Conservation (phyloP, 495 filamentous ascomycete genomes). For the Tuber umbilicatum region DNA sequence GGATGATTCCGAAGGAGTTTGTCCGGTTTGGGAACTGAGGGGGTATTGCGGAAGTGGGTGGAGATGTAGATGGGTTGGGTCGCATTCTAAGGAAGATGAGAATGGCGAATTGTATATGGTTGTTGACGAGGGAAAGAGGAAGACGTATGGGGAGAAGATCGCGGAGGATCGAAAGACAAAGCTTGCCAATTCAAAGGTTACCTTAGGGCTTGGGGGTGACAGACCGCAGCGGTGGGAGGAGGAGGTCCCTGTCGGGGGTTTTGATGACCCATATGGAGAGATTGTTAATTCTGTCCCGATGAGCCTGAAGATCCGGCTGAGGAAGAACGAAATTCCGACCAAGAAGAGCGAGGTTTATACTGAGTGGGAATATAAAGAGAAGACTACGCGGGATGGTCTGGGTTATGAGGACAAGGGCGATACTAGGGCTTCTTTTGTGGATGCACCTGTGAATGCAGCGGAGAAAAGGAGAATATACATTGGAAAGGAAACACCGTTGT, state of each 20-base stretch:
- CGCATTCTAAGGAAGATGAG: slow-evolving; percentile 63
- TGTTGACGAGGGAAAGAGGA: slow-evolving; percentile 47
- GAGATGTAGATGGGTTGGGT: slow-evolving; percentile 82
- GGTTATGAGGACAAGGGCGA: slow-evolving; percentile 50
- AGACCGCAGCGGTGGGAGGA: slow-evolving; percentile 38
- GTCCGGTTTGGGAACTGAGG: slow-evolving; percentile 68
- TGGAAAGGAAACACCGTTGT: slow-evolving; percentile 79
- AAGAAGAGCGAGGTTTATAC: slow-evolving; percentile 68
- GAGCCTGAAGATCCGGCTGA: slow-evolving; percentile 61
- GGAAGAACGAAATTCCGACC: slow-evolving; percentile 58
- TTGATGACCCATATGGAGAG: slow-evolving; percentile 52
- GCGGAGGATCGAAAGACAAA: slow-evolving; percentile 34
- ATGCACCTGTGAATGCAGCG: slow-evolving; percentile 78
- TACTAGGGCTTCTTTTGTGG: slow-evolving; percentile 67
- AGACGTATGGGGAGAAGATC: slow-evolving; percentile 40
- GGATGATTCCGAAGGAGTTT: slow-evolving; percentile 66
- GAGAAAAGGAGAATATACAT: slow-evolving; percentile 93
- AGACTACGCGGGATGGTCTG: slow-evolving; percentile 45
- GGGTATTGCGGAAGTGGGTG: slow-evolving; percentile 75
- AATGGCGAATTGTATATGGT: slow-evolving; percentile 63
- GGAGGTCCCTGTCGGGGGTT: slow-evolving; percentile 35
- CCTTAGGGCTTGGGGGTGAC: slow-evolving; percentile 14
- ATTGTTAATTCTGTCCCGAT: slow-evolving; percentile 65
- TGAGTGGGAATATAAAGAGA: slow-evolving; percentile 63
- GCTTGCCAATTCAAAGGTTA: slow-evolving; percentile 34